Evolutionary conservation across 139 green algal genomes (phyloP), one percentile per base, ranked within the genome.

Genomic region (Yamagishiella unicocca): DNA sequence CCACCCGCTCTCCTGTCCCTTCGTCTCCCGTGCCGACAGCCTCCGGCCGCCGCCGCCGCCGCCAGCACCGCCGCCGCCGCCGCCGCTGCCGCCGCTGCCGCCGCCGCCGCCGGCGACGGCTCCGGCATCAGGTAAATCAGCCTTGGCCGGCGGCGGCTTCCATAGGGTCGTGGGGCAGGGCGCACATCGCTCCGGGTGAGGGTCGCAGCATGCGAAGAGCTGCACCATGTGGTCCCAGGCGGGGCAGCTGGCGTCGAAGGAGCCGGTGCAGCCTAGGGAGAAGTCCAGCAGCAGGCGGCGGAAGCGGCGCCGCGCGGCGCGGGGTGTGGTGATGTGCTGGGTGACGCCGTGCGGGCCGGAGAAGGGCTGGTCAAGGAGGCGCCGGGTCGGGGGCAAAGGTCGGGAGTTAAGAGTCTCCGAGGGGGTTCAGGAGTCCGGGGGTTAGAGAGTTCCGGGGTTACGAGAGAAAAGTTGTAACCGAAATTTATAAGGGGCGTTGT

Each of bases 201-300:
- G 37, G 38, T 77, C 66, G 58, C 91, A 94, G 88, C 90, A 94
- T 1, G 89, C 89, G 79, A 94, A 94, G 31, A 94, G 85, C 78
- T 94, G 90, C 29, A 95, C 86, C 62, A 86, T 86, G 62, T 95
- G 92, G 80, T 95, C 92, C 89, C 89, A 95, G 29, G 84, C 78
- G 0, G 92, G 91, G 86, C 92, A 95, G 82, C 87, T 81, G 54
- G 77, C 89, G 75, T 89, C 89, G 19, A 66, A 29, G 24, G 53
- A 31, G 2, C 90, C 88, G 31, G 17, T 1, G 54, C 83, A 88
- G 0, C 83, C 83, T 17, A 88, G 83, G 33, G 83, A 62, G 12
- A 88, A 37, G 83, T 82, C 12, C 37, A 88, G 70, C 19, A 45
- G 54, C 22, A 88, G 53, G 82, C 68, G 70, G 31, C 3, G 25